Percentiles rank a stretch among this genome's conserved stretches.
These are phyloP conservation scores for Populus hybrid DNA, from an alignment of 441 rosid species.

Conservation along the genomic window DNA sequence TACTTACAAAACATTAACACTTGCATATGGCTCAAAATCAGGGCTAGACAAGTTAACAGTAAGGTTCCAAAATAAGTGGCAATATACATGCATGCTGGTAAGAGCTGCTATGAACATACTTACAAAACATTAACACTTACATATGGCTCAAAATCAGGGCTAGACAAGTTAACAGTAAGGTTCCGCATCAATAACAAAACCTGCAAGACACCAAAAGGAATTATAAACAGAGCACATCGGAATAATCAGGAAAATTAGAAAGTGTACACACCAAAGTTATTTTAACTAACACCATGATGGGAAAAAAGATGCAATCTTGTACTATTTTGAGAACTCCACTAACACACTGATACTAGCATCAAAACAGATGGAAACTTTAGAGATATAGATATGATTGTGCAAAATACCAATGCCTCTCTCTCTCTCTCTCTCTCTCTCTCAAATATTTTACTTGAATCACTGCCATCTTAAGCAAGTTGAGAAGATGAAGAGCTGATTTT, in stretches of 20 bases:
- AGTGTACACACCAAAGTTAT: background rate
- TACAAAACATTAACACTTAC: conserved; percentile 45
- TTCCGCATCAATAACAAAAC: conserved; percentile 79
- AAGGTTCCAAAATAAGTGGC: conserved; percentile 42
- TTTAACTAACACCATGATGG: background rate
- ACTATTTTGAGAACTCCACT: background rate
- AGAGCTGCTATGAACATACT: background rate
- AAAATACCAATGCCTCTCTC: background rate
- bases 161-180: conserved; percentile 69
- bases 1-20: conserved; percentile 24
- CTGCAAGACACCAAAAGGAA: conserved; percentile 36
- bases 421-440: background rate
- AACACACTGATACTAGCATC: background rate
- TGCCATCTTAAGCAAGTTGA: background rate
- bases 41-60: conserved; percentile 77
- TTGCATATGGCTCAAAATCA: conserved; percentile 78
- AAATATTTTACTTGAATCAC: no score
- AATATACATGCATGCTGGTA: background rate
- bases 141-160: conserved; percentile 78
- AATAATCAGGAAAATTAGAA: background rate
- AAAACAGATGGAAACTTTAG: background rate
- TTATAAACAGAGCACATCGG: background rate
- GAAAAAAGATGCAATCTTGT: background rate
- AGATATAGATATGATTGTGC: background rate
- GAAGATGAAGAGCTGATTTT: background rate